A percentile compares a stretch with the other conserved stretches of the same genome.
These are phyloP conservation scores for Plasmodium chabaudi DNA, from an alignment of 169 alveolate species.

Conservation along the genomic window DNA sequence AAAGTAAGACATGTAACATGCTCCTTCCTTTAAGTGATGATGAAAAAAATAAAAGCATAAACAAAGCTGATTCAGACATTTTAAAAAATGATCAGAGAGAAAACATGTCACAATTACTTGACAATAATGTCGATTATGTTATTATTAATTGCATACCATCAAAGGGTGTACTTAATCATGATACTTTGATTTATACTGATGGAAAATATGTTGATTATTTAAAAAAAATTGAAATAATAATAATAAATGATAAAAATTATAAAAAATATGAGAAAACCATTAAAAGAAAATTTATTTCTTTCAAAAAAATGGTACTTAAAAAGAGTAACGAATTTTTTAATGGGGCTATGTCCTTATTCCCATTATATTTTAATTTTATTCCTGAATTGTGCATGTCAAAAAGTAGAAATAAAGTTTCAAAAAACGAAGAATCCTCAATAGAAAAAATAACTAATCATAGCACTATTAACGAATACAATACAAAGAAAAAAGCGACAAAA, in stretches of 20 bases:
- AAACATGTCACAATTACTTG: neutral
- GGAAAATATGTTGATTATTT: conserved; percentile 66
- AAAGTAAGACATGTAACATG: neutral
- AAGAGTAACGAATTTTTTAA: conserved; percentile 50
- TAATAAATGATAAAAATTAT: conserved; percentile 51
- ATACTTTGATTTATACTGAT: conserved; percentile 68
- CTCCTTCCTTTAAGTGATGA: neutral
- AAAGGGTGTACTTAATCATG: conserved; percentile 33
- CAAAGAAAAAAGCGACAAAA: neutral
- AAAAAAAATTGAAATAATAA: conserved; percentile 49
- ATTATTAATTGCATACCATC: conserved; percentile 55
- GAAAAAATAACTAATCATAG: neutral
- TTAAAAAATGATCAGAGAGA: neutral
- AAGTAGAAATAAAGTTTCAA: neutral
- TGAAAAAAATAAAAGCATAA: neutral
- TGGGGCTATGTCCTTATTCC: conserved; percentile 45
- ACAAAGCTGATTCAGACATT: neutral
- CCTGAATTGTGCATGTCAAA: conserved; percentile 15
- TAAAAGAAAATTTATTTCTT: conserved; percentile 29
- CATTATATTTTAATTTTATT: conserved; percentile 40
- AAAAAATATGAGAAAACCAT: conserved; percentile 51
- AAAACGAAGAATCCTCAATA: neutral
- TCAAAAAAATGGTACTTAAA: conserved; percentile 57
- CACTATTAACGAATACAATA: neutral
- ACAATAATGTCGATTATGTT: conserved; percentile 16